These are phyloP conservation scores for Daphne laureola DNA, from an alignment of 441 rosid genomes.

Conservation along the genomic window DNA sequence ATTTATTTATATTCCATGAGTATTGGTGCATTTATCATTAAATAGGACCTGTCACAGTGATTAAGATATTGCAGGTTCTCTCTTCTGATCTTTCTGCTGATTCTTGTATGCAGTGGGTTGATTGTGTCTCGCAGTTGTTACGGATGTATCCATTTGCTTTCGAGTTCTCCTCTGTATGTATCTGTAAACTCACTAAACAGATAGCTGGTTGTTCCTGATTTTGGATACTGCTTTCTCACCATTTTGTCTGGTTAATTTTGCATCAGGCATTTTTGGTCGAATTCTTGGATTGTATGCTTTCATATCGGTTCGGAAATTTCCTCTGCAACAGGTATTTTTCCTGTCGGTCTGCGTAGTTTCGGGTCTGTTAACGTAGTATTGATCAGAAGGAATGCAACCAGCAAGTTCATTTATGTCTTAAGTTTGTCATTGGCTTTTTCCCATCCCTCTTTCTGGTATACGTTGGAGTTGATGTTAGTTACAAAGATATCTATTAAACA, in stretches of 20 bases:
- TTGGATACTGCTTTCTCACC: conserved; percentile 6
- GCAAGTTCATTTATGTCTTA: too few relatives aligned
- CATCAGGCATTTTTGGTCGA: conserved; percentile 90
- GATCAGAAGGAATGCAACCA: too few relatives aligned
- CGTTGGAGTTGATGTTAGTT: too few relatives aligned
- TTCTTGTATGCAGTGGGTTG: conserved; percentile 86
- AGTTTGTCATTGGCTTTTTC: too few relatives aligned
- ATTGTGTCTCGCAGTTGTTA: conserved; percentile 83
- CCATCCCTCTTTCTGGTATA: too few relatives aligned
- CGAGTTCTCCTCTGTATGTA: conserved; percentile 89
- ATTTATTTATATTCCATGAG: too few relatives aligned
- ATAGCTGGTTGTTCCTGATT: conserved; percentile 2
- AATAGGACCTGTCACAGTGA: too few relatives aligned
- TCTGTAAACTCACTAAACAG: conserved; percentile 1
- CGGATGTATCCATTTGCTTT: conserved; percentile 98
- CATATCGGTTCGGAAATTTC: conserved; percentile 95
- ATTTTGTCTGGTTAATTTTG: conserved; percentile 11
- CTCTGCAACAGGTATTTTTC: conserved; percentile 75
- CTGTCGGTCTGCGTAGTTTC: neutral
- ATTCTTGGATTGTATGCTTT: conserved; percentile 77
- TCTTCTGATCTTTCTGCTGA: conserved; percentile 9
- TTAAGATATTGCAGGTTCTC: neutral
- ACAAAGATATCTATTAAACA: too few relatives aligned
- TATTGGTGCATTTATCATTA: too few relatives aligned
- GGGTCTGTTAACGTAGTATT: too few relatives aligned